Evolutionary conservation across 2,329 filamentous ascomycete genomes (phyloP).

Genomic region (Intubia oerlemansii): DNA sequence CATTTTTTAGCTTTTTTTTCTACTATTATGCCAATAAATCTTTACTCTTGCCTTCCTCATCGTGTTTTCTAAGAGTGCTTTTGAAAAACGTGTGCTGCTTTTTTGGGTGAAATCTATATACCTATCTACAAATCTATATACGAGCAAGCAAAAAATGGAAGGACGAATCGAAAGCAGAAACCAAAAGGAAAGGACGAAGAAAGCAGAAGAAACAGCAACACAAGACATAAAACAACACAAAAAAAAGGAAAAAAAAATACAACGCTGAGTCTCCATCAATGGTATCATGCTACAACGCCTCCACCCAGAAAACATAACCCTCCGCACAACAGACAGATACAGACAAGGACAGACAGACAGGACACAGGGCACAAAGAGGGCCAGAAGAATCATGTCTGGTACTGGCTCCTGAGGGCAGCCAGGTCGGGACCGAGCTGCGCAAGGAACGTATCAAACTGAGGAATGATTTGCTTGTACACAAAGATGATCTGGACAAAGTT

Average conservation of each 20-base stretch:
- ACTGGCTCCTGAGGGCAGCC: constrained; percentile 25
- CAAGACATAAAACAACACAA: too few species aligned
- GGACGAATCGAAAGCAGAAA: background rate
- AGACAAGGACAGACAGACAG: too few species aligned
- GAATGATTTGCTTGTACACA: constrained; percentile 36
- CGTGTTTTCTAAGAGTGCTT: too few species aligned
- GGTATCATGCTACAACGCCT: too few species aligned
- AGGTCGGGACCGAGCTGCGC: constrained; percentile 26
- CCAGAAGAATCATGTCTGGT: too few species aligned
- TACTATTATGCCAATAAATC: background rate
- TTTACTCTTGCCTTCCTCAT: too few species aligned
- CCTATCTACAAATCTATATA: background rate
- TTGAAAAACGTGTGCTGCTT: too few species aligned
- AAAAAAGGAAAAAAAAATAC: constrained; percentile 1
- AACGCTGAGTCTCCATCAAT: too few species aligned
- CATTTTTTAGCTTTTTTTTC: background rate
- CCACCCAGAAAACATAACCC: too few species aligned
- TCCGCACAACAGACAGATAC: too few species aligned
- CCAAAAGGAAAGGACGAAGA: background rate
- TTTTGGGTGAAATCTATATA: constrained; percentile 2
- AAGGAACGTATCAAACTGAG: constrained; percentile 34
- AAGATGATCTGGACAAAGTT: constrained; percentile 22
- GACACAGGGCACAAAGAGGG: too few species aligned
- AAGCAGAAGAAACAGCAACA: constrained; percentile 1
- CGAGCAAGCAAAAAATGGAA: background rate